These are phyloP conservation scores for Erodium maritimum DNA, from an alignment of 345 rosid species.

Conservation along the genomic window DNA sequence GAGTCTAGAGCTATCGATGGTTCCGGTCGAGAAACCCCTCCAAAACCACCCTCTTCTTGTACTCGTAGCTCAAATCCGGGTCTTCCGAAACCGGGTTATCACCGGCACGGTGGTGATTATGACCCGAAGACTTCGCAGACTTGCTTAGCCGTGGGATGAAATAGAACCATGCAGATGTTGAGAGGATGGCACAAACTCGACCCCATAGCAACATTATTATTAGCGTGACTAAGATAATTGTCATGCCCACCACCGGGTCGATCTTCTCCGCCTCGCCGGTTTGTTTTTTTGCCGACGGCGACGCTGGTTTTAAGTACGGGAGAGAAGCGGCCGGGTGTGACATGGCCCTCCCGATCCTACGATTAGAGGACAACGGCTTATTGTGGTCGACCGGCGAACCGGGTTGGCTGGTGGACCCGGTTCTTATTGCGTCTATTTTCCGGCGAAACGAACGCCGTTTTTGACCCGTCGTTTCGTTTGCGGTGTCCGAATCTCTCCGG, in stretches of 20 bases:
- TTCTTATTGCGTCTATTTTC: slow-evolving; percentile 15
- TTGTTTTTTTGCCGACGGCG: background rate
- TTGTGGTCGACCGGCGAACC: slow-evolving; percentile 16
- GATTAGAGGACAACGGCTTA: background rate
- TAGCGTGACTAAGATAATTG: slow-evolving; percentile 39
- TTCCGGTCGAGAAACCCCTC: slow-evolving; percentile 63
- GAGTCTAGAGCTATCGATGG: slow-evolving; percentile 22
- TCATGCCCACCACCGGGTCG: slow-evolving; percentile 44
- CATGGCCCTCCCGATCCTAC: slow-evolving; percentile 3
- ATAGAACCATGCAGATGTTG: slow-evolving; percentile 53
- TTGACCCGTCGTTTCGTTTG: slow-evolving; percentile 10
- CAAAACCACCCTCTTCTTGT: slow-evolving; percentile 52
- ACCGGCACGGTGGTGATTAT: background rate
- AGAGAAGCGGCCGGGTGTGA: slow-evolving; percentile 6
- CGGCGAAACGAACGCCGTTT: slow-evolving; percentile 12
- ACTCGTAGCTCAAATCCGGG: slow-evolving; percentile 27
- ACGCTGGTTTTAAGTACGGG: background rate
- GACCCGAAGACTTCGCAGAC: background rate
- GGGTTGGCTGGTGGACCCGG: slow-evolving; percentile 16
- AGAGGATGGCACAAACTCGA: slow-evolving; percentile 48
- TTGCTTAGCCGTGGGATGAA: slow-evolving; percentile 30
- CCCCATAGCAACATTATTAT: slow-evolving; percentile 47
- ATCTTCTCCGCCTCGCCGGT: slow-evolving; percentile 1
- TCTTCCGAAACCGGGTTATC: slow-evolving; percentile 3
- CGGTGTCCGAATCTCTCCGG: slow-evolving; percentile 7